Conservation (phyloP, 108 stramenopile species). For the Discostella stelligeroides region DNA sequence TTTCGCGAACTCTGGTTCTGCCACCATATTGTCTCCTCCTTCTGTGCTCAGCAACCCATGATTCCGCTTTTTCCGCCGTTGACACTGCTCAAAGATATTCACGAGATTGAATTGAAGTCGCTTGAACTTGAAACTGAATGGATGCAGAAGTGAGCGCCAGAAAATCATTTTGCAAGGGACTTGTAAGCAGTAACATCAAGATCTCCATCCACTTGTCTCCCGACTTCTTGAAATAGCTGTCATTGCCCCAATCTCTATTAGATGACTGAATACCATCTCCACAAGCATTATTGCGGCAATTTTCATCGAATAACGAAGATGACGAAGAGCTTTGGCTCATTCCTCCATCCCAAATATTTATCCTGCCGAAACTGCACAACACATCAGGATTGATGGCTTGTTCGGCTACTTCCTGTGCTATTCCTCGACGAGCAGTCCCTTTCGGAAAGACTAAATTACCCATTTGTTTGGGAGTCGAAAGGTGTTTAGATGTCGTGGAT, state of each 20-base stretch:
- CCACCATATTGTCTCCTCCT: slow-evolving; percentile 23
- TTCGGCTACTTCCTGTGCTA: slow-evolving; percentile 46
- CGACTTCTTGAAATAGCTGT: slow-evolving; percentile 14
- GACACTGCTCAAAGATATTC: slow-evolving; percentile 87
- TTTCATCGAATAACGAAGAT: slow-evolving; percentile 30
- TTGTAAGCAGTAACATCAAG: background rate
- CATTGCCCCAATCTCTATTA: slow-evolving; percentile 5
- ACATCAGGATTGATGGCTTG: slow-evolving; percentile 45
- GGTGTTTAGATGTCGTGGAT: slow-evolving; percentile 11
- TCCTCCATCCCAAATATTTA: slow-evolving; percentile 22
- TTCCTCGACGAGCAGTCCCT: slow-evolving; percentile 32
- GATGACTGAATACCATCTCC: background rate
- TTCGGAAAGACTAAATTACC: slow-evolving; percentile 48
- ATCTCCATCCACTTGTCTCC: background rate
- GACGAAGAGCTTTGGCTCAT: slow-evolving; percentile 27
- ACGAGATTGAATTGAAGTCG: slow-evolving; percentile 50
- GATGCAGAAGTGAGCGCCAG: background rate
- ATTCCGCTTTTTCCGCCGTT: slow-evolving; percentile 75
- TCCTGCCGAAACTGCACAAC: slow-evolving; percentile 27
- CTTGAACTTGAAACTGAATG: slow-evolving; percentile 40
- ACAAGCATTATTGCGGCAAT: background rate
- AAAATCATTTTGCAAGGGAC: slow-evolving; percentile 4
- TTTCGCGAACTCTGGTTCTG: no score
- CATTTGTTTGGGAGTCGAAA: slow-evolving; percentile 27
- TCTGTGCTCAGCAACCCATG: slow-evolving; percentile 70